Percentiles rank a stretch among this genome's conserved stretches.
Evolutionary conservation across 768 basidiomycete species (phyloP).

Genomic region (Tylopilus vinaceipallidus): DNA sequence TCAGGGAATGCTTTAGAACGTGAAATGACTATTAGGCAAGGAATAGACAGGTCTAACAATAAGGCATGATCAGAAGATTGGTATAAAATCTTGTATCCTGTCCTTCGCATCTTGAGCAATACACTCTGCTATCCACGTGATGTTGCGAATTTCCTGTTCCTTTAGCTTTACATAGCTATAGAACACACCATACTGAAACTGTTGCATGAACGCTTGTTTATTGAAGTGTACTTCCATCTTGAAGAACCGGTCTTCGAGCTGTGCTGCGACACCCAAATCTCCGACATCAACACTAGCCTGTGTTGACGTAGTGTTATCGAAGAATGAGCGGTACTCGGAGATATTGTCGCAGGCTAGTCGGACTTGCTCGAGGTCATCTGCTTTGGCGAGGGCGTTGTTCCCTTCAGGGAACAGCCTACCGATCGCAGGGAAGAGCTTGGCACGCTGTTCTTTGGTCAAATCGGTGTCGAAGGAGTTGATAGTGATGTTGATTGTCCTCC

Average conservation of each 20-base stretch:
- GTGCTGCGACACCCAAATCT: conserved; percentile 53
- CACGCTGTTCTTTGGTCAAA: conserved; percentile 91
- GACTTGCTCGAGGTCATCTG: conserved; percentile 95
- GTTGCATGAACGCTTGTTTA: conserved; percentile 92
- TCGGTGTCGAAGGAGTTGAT: conserved; percentile 99
- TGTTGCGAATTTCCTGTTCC: conserved; percentile 85
- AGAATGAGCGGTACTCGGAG: conserved; percentile 88
- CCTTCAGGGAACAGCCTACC: conserved; percentile 94
- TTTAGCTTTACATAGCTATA: conserved; percentile 91
- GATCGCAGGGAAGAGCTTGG: conserved; percentile 90
- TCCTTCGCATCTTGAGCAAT: conserved; percentile 96
- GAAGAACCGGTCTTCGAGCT: conserved; percentile 94
- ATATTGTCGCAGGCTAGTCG: conserved; percentile 84
- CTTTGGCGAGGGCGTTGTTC: conserved; percentile 89
- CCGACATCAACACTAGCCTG: conserved; percentile 37
- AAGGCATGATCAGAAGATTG: conserved; percentile 62
- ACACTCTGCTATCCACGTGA: conserved; percentile 97
- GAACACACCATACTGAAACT: conserved; percentile 94
- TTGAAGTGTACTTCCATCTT: conserved; percentile 89
- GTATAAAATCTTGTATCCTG: conserved; percentile 93
- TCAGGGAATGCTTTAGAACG: background rate
- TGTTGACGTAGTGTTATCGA: conserved; percentile 51
- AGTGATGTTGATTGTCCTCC: conserved; percentile 96
- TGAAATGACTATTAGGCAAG: conserved; percentile 6
- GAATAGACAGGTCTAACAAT: conserved; percentile 1